Evolutionary conservation across 2,329 filamentous ascomycete genomes (phyloP), one percentile per base, ranked within the genome.

Genomic region (Hirsutella minnesotensis): DNA sequence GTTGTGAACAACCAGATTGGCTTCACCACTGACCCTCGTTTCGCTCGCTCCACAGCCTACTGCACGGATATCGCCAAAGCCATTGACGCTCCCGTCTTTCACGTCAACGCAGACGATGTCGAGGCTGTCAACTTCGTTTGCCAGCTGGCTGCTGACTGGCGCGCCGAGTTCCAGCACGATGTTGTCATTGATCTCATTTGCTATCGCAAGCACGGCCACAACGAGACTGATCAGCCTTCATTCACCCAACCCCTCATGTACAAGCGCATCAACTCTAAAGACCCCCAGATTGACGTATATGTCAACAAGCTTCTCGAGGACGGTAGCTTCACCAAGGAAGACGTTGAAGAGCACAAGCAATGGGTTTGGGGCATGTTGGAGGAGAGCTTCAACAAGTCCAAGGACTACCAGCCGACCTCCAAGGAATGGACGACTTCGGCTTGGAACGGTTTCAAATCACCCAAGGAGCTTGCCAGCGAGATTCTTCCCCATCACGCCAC

Each of bases 211-310:
- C 81, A 95, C 64, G 92, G 92, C 49, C 92, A 98, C 79, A 98
- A 98, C 70, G 92, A 98, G 73, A 98, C 92, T 10, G 92, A 98
- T 62, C 92, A 98, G 73, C 92, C 92, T 39, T 95, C 90, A 34
- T 98, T 98, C 74, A 98, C 92, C n/a, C 92, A 98, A 64, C 92
- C 92, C 34, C 71, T 95, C 54, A 98, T 98, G 92, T 98, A 98
- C 79, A 95, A 96, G 81, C 86, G 85, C 58, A 96, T 98, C 60
- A 77, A 81, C 53, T 75, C 82, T 46, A 87, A 96, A 63, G 76
- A 83, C 50, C 79, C 83, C 38, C 86, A 92, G 61, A 81, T 98
- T 46, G 83, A 94, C 60, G 86, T 86, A 57, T 98, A 98, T 62
- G 78, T 92, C 53, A 78, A 94, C 58, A 86, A 95, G 73, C 81